phyloP scores from a whole-genome alignment of 2,329 filamentous ascomycete genomes.

The Penicillium sp. region DNA sequence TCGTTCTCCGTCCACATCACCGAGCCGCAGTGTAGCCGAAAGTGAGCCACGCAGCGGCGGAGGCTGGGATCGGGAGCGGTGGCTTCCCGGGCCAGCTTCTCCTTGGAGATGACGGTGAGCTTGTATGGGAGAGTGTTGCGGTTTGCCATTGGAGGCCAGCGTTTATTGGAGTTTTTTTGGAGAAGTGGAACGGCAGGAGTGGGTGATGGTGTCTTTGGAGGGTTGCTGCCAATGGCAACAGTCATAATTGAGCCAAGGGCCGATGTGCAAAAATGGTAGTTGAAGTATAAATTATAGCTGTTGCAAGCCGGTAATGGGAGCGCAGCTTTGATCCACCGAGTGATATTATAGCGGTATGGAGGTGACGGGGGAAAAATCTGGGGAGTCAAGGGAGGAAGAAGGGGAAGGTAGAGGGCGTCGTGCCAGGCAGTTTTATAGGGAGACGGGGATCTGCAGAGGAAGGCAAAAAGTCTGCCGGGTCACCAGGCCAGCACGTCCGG shows the following conservation, averaged over 20 bases:
- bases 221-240: slow-evolving; percentile 20
- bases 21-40: slow-evolving; percentile 34
- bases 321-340: background rate
- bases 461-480: slow-evolving; percentile 16
- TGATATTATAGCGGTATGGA: too few relatives aligned
- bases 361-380: too few relatives aligned
- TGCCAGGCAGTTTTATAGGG: slow-evolving; percentile 5
- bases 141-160: slow-evolving; percentile 38
- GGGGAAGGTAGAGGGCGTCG: background rate
- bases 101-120: slow-evolving; percentile 36
- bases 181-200: slow-evolving; percentile 25
- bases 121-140: slow-evolving; percentile 35
- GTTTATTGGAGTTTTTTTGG: slow-evolving; percentile 30
- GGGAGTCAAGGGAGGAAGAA: background rate
- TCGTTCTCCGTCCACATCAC: slow-evolving; percentile 37
- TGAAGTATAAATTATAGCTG: too few relatives aligned
- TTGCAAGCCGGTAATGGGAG: background rate
- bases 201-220: slow-evolving; percentile 22
- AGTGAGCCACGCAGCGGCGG: slow-evolving; percentile 36
- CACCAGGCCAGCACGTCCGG: slow-evolving; percentile 14
- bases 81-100: slow-evolving; percentile 37
- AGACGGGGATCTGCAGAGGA: slow-evolving; percentile 17
- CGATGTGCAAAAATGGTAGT: too few relatives aligned
- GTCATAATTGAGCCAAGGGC: slow-evolving; percentile 26
- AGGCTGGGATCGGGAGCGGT: slow-evolving; percentile 37